A percentile compares a stretch with the other conserved stretches of the same genome.
phyloP scores from a whole-genome alignment of 1,284 basidiomycete genomes.

The Ustilago sp. region DNA sequence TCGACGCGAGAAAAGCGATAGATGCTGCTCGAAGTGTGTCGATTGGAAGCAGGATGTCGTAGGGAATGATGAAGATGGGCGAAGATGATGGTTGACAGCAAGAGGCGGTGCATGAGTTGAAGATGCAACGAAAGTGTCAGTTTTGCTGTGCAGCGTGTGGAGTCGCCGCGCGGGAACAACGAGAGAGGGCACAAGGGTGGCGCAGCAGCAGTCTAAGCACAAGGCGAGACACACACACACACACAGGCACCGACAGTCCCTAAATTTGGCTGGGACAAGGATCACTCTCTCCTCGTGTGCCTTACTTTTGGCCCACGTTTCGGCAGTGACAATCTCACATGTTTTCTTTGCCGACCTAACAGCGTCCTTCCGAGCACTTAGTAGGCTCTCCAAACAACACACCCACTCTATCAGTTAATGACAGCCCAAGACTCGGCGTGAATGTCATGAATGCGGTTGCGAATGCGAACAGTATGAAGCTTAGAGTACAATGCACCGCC shows the following conservation, averaged over 20 bases:
- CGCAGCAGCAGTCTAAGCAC: conserved; percentile 10
- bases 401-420: not conserved
- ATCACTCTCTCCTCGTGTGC: conserved; percentile 11
- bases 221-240: conserved; percentile 13
- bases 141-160: conserved; percentile 2
- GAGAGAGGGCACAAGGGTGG: conserved; percentile 12
- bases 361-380: not conserved
- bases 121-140: not conserved
- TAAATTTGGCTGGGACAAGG: conserved; percentile 2
- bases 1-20: too few relatives aligned
- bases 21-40: not conserved
- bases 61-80: not conserved
- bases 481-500: not conserved
- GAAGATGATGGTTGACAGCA: not conserved
- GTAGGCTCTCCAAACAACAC: not conserved
- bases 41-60: not conserved
- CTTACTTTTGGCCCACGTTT: conserved; percentile 1
- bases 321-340: not conserved
- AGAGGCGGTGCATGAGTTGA: not conserved
- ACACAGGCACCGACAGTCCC: conserved; percentile 1
- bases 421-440: not conserved
- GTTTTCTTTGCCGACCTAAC: not conserved
- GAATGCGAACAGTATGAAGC: not conserved
- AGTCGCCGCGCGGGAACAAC: conserved; percentile 9
- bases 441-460: conserved; percentile 1